These are phyloP conservation scores for Lecanosticta acicola DNA, from an alignment of 2,329 filamentous ascomycete species.

Conservation along the genomic window DNA sequence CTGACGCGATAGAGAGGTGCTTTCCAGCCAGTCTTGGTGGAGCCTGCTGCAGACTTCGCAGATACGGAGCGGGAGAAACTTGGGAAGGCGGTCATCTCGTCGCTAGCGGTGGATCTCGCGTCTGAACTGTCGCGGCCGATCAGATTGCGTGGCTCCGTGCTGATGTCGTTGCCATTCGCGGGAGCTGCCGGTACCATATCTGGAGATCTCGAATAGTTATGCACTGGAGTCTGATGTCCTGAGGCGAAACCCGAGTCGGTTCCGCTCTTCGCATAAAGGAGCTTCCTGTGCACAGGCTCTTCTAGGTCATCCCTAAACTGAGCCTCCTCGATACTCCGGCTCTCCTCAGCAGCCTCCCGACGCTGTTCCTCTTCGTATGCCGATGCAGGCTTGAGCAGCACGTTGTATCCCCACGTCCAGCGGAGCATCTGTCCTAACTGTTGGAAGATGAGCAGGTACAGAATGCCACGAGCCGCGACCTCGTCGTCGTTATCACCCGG, in stretches of 20 bases:
- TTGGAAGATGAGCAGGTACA: slow-evolving; percentile 96
- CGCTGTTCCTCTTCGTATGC: slow-evolving; percentile 62
- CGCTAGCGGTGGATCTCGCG: slow-evolving; percentile 36
- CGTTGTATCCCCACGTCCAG: slow-evolving; percentile 98
- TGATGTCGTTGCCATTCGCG: slow-evolving; percentile 44
- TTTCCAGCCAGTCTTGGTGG: slow-evolving; percentile 21
- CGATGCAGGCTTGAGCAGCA: slow-evolving; percentile 80
- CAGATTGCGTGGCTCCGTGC: slow-evolving; percentile 35
- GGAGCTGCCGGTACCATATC: slow-evolving; percentile 37
- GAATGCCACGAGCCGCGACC: slow-evolving; percentile 84
- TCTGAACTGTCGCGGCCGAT: slow-evolving; percentile 25
- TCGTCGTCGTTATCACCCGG: slow-evolving; percentile 92
- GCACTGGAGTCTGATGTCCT: slow-evolving; percentile 40
- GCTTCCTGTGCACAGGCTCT: slow-evolving; percentile 29
- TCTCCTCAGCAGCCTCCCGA: slow-evolving; percentile 48
- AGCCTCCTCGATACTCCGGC: slow-evolving; percentile 42
- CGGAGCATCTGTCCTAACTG: slow-evolving; percentile 90
- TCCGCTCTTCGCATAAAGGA: slow-evolving; percentile 11
- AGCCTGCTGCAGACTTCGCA: slow-evolving; percentile 11
- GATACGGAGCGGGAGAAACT: slow-evolving; percentile 28
- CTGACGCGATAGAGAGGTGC: slow-evolving; percentile 21
- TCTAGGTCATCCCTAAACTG: slow-evolving; percentile 51
- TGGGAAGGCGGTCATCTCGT: slow-evolving; percentile 50
- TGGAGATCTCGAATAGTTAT: slow-evolving; percentile 6
- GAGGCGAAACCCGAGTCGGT: slow-evolving; percentile 44